These are phyloP conservation scores for Ceratocystis lukuohia DNA, from an alignment of 2,329 filamentous ascomycete species.

Conservation along the genomic window DNA sequence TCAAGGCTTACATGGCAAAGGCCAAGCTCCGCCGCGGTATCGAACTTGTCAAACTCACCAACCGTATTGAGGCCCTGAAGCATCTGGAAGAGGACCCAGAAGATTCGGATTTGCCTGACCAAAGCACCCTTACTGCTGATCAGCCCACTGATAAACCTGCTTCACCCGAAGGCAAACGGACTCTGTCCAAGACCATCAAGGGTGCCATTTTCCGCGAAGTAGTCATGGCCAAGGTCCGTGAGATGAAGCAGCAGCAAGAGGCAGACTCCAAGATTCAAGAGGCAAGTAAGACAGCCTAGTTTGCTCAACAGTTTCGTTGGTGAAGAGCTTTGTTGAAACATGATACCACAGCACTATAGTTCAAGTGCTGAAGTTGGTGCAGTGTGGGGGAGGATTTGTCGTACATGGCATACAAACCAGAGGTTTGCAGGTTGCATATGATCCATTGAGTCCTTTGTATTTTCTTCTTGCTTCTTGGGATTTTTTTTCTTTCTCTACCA, in stretches of 20 bases:
- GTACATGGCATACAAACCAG: constrained; percentile 7
- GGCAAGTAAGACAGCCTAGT: constrained; percentile 27
- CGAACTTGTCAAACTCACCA: constrained; percentile 88
- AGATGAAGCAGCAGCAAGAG: constrained; percentile 80
- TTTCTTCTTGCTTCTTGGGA: constrained; percentile 8
- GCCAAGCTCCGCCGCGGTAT: constrained; percentile 85
- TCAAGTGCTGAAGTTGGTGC: constrained; percentile 14
- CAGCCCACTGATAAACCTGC: constrained; percentile 23
- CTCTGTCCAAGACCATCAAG: constrained; percentile 39
- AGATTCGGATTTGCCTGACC: constrained; percentile 54
- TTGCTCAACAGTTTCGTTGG: background rate
- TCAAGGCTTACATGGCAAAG: constrained; percentile 83
- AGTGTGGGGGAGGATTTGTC: background rate
- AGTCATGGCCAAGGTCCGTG: constrained; percentile 81
- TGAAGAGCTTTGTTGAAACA: background rate
- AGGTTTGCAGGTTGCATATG: constrained; percentile 25
- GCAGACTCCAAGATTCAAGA: constrained; percentile 45
- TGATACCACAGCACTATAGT: constrained; percentile 17
- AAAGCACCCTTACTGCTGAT: constrained; percentile 41
- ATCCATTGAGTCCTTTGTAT: constrained; percentile 3
- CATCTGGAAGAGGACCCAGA: constrained; percentile 77
- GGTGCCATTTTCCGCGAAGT: constrained; percentile 84
- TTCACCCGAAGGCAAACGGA: constrained; percentile 30
- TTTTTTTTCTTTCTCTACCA: background rate
- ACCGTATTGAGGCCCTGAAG: constrained; percentile 88